Base-by-base conservation (phyloP, 805 yeast species). In the Saccharomycopsis microspora region DNA sequence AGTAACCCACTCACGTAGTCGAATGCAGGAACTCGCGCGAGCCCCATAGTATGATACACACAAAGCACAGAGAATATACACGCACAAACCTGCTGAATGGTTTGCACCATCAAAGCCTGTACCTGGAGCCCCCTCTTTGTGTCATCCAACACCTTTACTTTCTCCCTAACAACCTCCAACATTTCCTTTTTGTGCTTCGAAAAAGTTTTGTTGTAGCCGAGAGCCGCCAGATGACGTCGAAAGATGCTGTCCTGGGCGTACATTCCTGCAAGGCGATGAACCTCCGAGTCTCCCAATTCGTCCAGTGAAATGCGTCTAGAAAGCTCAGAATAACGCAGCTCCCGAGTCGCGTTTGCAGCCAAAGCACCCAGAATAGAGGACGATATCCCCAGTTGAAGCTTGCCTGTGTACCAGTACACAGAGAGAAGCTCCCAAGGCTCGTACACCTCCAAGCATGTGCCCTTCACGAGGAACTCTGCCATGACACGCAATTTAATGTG, bases 361-460 rank as follows among this genome's bases (percentile, higher is more conserved):
- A 27, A 8, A 8, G 27, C 8, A 9, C 28, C n/a, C 31, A 27
- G 10, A 8, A 29, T 39, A 34, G 33, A 32, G n/a, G 7, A 30
- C 28, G 34, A 45, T 19, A 33, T 41, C 19, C 32, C n/a, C 5
- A 39, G 27, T 5, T 19, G 5, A 11, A 86, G 62, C 56, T 74
- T 73, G 36, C 74, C 69, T 0, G 72, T 68, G 58, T 79, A 80
- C 87, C 90, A 85, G 59, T 76, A 82, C 64, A 83, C 76, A 31
- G 75, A 63, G 47, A 72, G 71, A 47, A 71, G 66, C 60, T 90
- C 97, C 70, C 82, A 82, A 8, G 73, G 71, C 55, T 78, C 77
- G 60, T 83, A 85, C 9, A 87, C 61, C 29, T 85, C 85, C 38
- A 85, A 69, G 55, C 84, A 90, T 55, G 87, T 76, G 1, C 95